Evolutionary conservation across 371 early-diverging fungal species (phyloP).

Genomic region (Rhizopus arrhizus): DNA sequence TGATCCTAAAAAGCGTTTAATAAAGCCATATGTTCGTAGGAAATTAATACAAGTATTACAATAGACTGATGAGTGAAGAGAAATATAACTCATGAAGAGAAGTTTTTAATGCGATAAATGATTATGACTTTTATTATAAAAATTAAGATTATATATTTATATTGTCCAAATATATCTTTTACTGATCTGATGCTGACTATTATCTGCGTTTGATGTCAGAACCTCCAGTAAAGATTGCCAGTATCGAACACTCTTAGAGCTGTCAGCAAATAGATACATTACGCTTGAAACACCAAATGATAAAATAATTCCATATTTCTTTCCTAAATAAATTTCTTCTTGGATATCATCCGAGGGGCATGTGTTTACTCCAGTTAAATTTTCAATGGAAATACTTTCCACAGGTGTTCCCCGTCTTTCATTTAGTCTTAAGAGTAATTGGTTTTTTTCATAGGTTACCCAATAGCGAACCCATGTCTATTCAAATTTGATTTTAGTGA

Average conservation of each 20-base stretch:
- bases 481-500: no score
- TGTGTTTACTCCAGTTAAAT: slow-evolving; percentile 10
- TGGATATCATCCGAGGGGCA: slow-evolving; percentile 21
- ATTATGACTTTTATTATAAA: no score
- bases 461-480: slow-evolving; percentile 26
- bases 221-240: slow-evolving; percentile 21
- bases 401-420: slow-evolving; percentile 23
- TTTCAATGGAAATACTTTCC: slow-evolving; percentile 5
- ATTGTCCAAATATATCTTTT: background rate
- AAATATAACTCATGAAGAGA: no score
- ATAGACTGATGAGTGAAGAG: no score
- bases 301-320: slow-evolving; percentile 21
- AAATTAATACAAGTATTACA: no score
- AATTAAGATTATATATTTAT: no score
- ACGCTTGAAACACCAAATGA: slow-evolving; percentile 7
- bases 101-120: no score
- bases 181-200: background rate
- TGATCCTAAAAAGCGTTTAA: no score
- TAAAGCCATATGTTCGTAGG: no score
- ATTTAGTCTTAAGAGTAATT: slow-evolving; percentile 19
- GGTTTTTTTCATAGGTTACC: slow-evolving; percentile 14
- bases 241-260: slow-evolving; percentile 17
- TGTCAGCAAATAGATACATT: slow-evolving; percentile 20
- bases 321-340: slow-evolving; percentile 25
- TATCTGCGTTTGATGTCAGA: background rate